phyloP scores from a whole-genome alignment of 768 basidiomycete species.

The Termitomyces titanicus region DNA sequence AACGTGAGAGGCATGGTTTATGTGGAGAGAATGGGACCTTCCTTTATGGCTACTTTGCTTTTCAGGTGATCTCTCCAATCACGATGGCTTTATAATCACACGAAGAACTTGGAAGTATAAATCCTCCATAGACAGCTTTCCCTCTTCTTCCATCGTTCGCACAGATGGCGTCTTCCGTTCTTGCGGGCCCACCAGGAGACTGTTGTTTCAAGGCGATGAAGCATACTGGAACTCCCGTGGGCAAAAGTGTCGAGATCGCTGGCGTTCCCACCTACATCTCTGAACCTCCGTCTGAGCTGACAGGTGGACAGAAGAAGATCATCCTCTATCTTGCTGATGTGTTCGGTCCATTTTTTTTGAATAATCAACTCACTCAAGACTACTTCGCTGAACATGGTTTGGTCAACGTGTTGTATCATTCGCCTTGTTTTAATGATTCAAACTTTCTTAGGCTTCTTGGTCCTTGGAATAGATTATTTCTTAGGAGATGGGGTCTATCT shows the following conservation, averaged over 20 bases:
- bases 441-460: slow-evolving; percentile 43
- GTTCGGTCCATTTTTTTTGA: slow-evolving; percentile 55
- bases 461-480: slow-evolving; percentile 63
- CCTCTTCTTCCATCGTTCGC: background rate
- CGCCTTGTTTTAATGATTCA: background rate
- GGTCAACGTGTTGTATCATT: background rate
- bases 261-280: slow-evolving; percentile 54
- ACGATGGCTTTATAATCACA: background rate
- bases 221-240: slow-evolving; percentile 46
- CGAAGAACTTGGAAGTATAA: background rate
- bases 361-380: slow-evolving; percentile 59
- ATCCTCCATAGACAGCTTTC: background rate
- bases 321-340: slow-evolving; percentile 59
- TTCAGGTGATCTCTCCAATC: background rate
- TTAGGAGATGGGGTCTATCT: slow-evolving; percentile 50
- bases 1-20: too few relatives aligned
- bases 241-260: slow-evolving; percentile 34
- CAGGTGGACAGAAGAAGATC: slow-evolving; percentile 33
- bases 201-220: slow-evolving; percentile 51
- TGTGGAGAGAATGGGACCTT: too few relatives aligned
- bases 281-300: slow-evolving; percentile 29
- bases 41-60: too few relatives aligned
- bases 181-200: slow-evolving; percentile 45
- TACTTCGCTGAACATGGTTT: slow-evolving; percentile 59
- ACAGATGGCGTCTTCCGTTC: slow-evolving; percentile 20